Evolutionary conservation across 2,329 filamentous ascomycete species (phyloP).

Genomic region (Fusarium guadeloupense): DNA sequence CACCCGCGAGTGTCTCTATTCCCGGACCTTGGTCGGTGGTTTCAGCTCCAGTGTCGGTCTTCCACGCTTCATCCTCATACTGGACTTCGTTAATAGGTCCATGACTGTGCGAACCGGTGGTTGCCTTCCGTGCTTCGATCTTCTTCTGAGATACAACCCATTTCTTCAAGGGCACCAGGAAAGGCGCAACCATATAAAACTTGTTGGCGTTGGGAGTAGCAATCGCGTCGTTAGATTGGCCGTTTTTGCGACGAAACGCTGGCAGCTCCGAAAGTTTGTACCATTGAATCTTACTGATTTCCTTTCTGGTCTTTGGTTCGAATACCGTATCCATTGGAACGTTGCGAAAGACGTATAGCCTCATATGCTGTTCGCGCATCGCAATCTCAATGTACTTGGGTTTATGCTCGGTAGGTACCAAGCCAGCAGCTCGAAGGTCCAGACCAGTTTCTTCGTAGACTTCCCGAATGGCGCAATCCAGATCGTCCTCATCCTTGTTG

Average conservation of each 20-base stretch:
- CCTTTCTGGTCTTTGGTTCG: slow-evolving; percentile 90
- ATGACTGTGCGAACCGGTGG: slow-evolving; percentile 53
- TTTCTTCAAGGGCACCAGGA: slow-evolving; percentile 83
- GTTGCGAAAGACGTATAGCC: slow-evolving; percentile 89
- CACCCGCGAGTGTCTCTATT: slow-evolving; percentile 60
- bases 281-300: slow-evolving; percentile 98
- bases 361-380: slow-evolving; percentile 92
- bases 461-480: slow-evolving; percentile 93
- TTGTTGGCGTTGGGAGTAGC: slow-evolving; percentile 76
- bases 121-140: slow-evolving; percentile 64
- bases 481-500: slow-evolving; percentile 93
- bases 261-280: slow-evolving; percentile 90
- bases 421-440: slow-evolving; percentile 77
- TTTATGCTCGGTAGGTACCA: slow-evolving; percentile 76
- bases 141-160: slow-evolving; percentile 90
- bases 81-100: slow-evolving; percentile 62
- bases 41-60: slow-evolving; percentile 49
- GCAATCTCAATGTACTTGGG: slow-evolving; percentile 88
- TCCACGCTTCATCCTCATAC: slow-evolving; percentile 69
- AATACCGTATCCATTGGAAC: slow-evolving; percentile 89
- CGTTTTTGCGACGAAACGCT: slow-evolving; percentile 76
- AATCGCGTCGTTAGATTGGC: slow-evolving; percentile 63
- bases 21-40: slow-evolving; percentile 48
- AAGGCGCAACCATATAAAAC: slow-evolving; percentile 98
- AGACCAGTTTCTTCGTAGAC: slow-evolving; percentile 97